Percentiles rank a stretch among this genome's conserved stretches.
Evolutionary conservation across 768 basidiomycete species (phyloP).

Genomic region (Leccinellum rugosiceps): DNA sequence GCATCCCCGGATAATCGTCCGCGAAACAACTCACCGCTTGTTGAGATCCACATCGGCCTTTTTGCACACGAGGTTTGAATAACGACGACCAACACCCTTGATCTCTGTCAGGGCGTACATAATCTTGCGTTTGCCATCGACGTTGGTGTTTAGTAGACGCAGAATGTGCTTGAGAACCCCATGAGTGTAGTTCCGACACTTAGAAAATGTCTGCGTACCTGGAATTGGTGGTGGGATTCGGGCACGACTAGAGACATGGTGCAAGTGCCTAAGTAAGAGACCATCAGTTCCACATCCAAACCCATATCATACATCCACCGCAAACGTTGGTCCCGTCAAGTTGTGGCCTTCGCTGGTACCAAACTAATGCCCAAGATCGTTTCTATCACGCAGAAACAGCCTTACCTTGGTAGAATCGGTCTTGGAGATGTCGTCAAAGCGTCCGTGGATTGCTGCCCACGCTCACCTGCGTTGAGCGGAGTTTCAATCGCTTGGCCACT

Average conservation of each 20-base stretch:
- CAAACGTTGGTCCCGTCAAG: neutral
- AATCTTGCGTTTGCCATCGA: slow-evolving; percentile 98
- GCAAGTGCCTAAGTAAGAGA: slow-evolving; percentile 3
- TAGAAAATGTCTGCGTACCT: slow-evolving; percentile 46
- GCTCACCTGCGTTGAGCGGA: slow-evolving; percentile 13
- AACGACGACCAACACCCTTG: slow-evolving; percentile 99
- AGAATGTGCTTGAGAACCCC: slow-evolving; percentile 78
- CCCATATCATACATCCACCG: slow-evolving; percentile 20
- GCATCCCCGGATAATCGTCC: neutral
- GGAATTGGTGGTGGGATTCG: slow-evolving; percentile 93
- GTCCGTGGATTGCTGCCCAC: slow-evolving; percentile 1
- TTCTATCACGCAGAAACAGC: neutral
- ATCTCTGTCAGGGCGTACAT: slow-evolving; percentile 99
- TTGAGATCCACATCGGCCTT: slow-evolving; percentile 99
- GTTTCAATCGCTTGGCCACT: slow-evolving; percentile 20
- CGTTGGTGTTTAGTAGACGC: slow-evolving; percentile 99
- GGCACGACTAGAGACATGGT: slow-evolving; percentile 97
- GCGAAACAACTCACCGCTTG: slow-evolving; percentile 74
- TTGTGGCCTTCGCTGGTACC: neutral
- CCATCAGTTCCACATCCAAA: slow-evolving; percentile 17
- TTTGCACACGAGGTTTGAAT: slow-evolving; percentile 99
- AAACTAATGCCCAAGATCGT: neutral
- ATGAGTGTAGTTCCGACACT: slow-evolving; percentile 1
- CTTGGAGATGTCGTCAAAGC: slow-evolving; percentile 19
- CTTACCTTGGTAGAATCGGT: slow-evolving; percentile 26